These are phyloP conservation scores for Cryptococcus jaspeensis DNA, from an alignment of 1,284 basidiomycete species.

Conservation along the genomic window DNA sequence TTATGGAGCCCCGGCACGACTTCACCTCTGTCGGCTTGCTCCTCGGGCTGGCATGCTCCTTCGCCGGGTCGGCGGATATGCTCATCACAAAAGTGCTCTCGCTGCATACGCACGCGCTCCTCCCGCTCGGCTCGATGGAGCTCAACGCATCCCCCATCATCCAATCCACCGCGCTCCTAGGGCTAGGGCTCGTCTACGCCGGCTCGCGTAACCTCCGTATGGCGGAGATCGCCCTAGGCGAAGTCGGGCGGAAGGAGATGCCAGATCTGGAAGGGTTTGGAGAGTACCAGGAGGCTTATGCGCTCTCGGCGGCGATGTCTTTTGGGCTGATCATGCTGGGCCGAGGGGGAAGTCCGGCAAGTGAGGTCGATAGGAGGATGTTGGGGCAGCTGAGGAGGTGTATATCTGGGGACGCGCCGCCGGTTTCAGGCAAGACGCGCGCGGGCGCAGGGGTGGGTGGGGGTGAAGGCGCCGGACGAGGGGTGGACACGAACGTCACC, in stretches of 20 bases:
- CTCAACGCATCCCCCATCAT: conserved; percentile 86
- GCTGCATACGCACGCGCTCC: conserved; percentile 86
- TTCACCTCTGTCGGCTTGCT: conserved; percentile 89
- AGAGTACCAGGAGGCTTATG: conserved; percentile 87
- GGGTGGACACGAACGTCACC: conserved; percentile 76
- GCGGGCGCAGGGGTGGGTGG: conserved; percentile 21
- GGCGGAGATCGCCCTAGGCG: conserved; percentile 83
- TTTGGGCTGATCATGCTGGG: conserved; percentile 97
- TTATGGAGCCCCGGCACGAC: conserved; percentile 92
- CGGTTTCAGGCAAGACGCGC: conserved; percentile 9
- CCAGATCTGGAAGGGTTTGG: conserved; percentile 75
- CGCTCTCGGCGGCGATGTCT: conserved; percentile 79
- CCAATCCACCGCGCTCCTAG: conserved; percentile 83
- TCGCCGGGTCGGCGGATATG: conserved; percentile 80
- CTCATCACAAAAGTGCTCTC: conserved; percentile 88
- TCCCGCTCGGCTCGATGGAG: conserved; percentile 81
- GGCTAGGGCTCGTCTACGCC: conserved; percentile 85
- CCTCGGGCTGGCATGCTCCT: conserved; percentile 86
- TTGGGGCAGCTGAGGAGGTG: conserved; percentile 66
- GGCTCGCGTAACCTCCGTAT: conserved; percentile 84
- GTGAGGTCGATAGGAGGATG: conserved; percentile 65
- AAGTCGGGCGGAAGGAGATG: conserved; percentile 76
- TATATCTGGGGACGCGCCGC: conserved; percentile 64
- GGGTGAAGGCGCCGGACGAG: no score
- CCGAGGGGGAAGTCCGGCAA: conserved; percentile 62